Conservation (phyloP, 208 protist genomes). For the Trypanosoma vivax region DNA sequence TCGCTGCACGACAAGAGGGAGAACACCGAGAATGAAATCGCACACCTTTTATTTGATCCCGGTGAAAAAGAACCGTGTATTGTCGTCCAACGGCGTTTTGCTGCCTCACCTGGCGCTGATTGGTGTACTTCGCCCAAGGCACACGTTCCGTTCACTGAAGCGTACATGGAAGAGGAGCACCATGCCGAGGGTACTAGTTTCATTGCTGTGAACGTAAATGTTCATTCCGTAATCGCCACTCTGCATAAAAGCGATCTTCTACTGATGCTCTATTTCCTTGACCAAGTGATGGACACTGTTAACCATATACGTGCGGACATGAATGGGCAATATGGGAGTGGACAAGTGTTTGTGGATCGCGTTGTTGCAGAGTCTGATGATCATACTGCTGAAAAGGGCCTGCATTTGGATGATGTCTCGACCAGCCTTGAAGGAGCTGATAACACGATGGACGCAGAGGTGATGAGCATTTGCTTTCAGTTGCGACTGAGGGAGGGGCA, state of each 20-base stretch:
- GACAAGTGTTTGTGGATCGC: background rate
- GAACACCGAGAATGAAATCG: constrained; percentile 8
- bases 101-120: background rate
- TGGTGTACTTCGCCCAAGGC: constrained; percentile 2
- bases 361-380: background rate
- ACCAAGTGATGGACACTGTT: constrained; percentile 14
- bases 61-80: constrained; percentile 17
- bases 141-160: constrained; percentile 9
- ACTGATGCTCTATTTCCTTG: constrained; percentile 13
- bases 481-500: constrained; percentile 8
- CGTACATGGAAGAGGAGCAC: constrained; percentile 8
- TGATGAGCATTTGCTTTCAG: constrained; percentile 14
- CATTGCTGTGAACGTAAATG: constrained; percentile 9
- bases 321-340: background rate
- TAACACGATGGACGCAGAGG: too few species aligned
- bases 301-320: background rate
- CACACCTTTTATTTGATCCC: constrained; percentile 15
- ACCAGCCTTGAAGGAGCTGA: background rate
- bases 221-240: background rate
- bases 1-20: constrained; percentile 22
- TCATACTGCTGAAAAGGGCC: background rate
- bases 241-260: constrained; percentile 22
- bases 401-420: too few species aligned
- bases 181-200: constrained; percentile 8
- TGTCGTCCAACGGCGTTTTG: constrained; percentile 1